A percentile compares a stretch with the other conserved stretches of the same genome.
Evolutionary conservation across 371 early-diverging fungal species (phyloP).

Genomic region (Haplosporangium sp.): DNA sequence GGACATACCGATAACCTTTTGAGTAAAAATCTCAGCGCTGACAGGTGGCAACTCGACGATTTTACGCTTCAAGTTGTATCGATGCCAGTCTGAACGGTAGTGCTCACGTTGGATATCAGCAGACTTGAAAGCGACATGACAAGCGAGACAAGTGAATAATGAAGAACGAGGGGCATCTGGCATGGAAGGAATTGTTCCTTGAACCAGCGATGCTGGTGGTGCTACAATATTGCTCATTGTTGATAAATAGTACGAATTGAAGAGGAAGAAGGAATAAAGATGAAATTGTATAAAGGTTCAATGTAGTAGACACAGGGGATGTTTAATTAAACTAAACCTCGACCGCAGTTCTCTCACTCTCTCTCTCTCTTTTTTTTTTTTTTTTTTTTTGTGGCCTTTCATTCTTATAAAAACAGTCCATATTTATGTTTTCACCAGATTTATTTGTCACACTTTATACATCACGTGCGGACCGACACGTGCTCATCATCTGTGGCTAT

Average conservation of each 20-base stretch:
- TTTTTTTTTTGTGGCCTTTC: constrained; percentile 3
- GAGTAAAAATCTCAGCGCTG: constrained; percentile 80
- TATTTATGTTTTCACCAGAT: not conserved
- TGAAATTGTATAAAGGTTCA: no score
- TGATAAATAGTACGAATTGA: not conserved
- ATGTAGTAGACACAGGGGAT: no score
- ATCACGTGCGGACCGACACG: not conserved
- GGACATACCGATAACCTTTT: constrained; percentile 61
- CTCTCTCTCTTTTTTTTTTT: not conserved
- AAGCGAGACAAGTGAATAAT: constrained; percentile 82
- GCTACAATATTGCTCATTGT: constrained; percentile 40
- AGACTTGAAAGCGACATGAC: constrained; percentile 87
- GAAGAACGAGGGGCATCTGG: constrained; percentile 55
- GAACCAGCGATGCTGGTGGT: constrained; percentile 23
- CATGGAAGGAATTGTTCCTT: constrained; percentile 48
- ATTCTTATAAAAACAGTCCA: not conserved
- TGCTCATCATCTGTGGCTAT: no score
- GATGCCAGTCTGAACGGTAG: constrained; percentile 96
- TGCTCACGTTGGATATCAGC: constrained; percentile 91
- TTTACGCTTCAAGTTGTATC: constrained; percentile 97
- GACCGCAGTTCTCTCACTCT: not conserved
- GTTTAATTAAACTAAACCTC: no score
- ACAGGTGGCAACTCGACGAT: constrained; percentile 90
- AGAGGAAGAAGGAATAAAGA: not conserved
- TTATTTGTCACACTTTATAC: not conserved